Evolutionary conservation across 495 filamentous ascomycete species (phyloP), one percentile per base, ranked within the genome.

Genomic region (Penicillium bovifimosum): DNA sequence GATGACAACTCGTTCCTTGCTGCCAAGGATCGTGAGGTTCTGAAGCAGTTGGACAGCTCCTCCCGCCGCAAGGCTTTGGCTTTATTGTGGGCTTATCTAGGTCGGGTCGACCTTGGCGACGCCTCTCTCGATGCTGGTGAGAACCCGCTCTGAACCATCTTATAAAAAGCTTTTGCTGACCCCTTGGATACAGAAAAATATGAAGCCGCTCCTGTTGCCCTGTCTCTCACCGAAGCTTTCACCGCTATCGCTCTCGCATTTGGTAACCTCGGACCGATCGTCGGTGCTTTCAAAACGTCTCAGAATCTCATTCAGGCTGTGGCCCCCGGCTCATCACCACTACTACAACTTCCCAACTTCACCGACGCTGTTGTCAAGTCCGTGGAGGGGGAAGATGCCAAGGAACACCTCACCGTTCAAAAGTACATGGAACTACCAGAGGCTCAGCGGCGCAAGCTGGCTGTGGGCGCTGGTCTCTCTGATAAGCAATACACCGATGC

Each of bases 21-120:
- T 62, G 71, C 47, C 73, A 78, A 58, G 80, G 86, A 60, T 65
- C 95, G 68, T n/a, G 61, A 68, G 47, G 74, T 80, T 1, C 69
- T 81, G 36, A 91, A 86, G 67, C 84, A 93, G 50, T 76, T 84
- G 62, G 78, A 84, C 44, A 87, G 92, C 17, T 84, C 85, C 3
- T 77, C 81, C 36, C 81, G 87, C 40, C 78, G 93, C 56, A 96
- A 96, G 75, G 85, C 86, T n/a, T 75, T 96, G 26, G 88, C 84
- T 31, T 77, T 98, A 46, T 73, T 97, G 13, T 98, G 93, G 93
- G 92, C 91, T 39, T 97, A 97, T 65, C 80, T 97, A 28, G 88
- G 88, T 39, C 85, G 93, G 34, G 73, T 96, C 28, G 88, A 93
- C 54, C 67, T 89, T 35, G 82, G 86, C 47, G 90, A 92, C 62